Conservation (phyloP, 1,284 basidiomycete species). For the Rhodotorula sp. region DNA sequence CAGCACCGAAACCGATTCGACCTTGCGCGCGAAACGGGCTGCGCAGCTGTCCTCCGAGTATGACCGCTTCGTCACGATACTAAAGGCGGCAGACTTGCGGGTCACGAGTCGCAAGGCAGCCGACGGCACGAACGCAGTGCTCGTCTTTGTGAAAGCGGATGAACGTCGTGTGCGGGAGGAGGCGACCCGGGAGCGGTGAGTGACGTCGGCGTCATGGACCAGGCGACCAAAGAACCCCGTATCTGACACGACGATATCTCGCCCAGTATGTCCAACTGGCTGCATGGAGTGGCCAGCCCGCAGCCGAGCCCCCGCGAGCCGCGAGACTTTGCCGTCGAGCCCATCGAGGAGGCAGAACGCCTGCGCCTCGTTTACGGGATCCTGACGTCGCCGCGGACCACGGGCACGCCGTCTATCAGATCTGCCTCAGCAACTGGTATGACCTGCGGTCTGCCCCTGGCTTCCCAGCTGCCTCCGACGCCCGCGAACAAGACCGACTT, state of each 20-base stretch:
- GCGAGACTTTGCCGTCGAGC: conserved; percentile 52
- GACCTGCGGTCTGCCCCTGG: conserved; percentile 26
- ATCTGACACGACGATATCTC: background rate
- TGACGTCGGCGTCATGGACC: background rate
- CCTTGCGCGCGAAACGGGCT: conserved; percentile 3
- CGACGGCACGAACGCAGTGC: conserved; percentile 65
- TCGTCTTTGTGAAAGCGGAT: conserved; percentile 75
- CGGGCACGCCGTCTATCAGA: conserved; percentile 21
- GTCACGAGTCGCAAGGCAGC: conserved; percentile 71
- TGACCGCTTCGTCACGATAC: conserved; percentile 59
- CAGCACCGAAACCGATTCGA: background rate
- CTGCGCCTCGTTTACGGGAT: conserved; percentile 75
- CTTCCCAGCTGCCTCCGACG: conserved; percentile 12
- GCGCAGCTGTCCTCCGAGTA: conserved; percentile 59
- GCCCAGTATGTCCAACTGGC: conserved; percentile 61
- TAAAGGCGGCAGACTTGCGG: conserved; percentile 62
- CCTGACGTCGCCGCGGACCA: conserved; percentile 55
- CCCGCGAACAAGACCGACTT: conserved; percentile 53
- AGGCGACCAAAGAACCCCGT: background rate
- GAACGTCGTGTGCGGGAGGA: conserved; percentile 63
- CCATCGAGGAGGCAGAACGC: conserved; percentile 66
- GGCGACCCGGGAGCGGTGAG: conserved; percentile 71
- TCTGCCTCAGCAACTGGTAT: conserved; percentile 21
- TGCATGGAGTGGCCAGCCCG: conserved; percentile 57
- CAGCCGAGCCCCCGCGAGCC: conserved; percentile 54